Evolutionary conservation across 1,284 basidiomycete genomes (phyloP), one percentile per base, ranked within the genome.

Genomic region (Lignosus rhinocerotis): DNA sequence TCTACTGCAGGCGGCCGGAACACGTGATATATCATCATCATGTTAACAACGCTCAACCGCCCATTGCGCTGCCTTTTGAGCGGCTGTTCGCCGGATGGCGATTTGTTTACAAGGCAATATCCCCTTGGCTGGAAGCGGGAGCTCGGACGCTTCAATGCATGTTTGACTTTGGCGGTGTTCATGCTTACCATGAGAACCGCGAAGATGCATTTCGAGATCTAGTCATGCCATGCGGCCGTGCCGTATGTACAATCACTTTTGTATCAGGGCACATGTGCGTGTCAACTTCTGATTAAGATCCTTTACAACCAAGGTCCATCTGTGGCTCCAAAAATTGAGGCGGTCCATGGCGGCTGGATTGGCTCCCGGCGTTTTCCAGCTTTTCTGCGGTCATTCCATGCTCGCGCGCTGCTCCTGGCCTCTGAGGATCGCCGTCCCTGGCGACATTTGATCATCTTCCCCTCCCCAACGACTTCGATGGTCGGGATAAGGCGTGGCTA

Each of bases 371-470:
- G 48, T 55, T 36, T 48, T 46, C 56, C 46, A 50, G 44, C 47
- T 45, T 49, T 32, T 43, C 41, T 41, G 41, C 42, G 41, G 39
- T 44, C 47, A 30, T 21, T 21, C 68, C 66, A 63, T 66, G 62
- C 63, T 17, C n/a, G 31, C 64, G 5, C 36, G 36, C 11, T 39
- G 25, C 25, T 69, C 58, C 64, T 61, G 59, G 59, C 62, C 60
- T 63, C 51, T 57, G 56, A 62, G 64, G 65, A 72, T 72, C 69
- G 59, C 62, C 63, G 68, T 69, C 71, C 76, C 66, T 77, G 71
- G 66, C 73, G 67, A 75, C 71, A 67, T 62, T 64, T 72, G 71
- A 75, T 74, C 70, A 74, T 63, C 67, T 67, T 57, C 52, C 45
- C 21, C 53, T 52, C 53, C 53, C 54, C 56, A 53, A 57, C 63